A percentile compares a stretch with the other conserved stretches of the same genome.
These are phyloP conservation scores for Aethionema arabicum DNA, from an alignment of 345 rosid genomes.

Conservation along the genomic window DNA sequence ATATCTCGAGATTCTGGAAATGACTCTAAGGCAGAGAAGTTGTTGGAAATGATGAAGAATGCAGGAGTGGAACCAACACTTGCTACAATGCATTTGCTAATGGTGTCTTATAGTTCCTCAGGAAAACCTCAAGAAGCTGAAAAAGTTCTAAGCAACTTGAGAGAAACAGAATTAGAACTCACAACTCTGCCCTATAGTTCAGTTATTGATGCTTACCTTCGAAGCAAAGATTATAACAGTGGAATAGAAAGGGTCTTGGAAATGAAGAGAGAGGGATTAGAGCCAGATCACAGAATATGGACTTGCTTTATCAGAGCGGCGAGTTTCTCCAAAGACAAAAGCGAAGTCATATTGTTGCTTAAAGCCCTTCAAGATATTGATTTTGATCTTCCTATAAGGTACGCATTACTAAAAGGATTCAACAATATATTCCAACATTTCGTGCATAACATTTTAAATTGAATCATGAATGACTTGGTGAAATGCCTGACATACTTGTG, in stretches of 20 bases:
- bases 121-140: conserved; percentile 91
- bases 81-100: conserved; percentile 96
- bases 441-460: neutral
- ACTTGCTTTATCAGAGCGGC: conserved; percentile 93
- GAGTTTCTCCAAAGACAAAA: conserved; percentile 54
- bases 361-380: conserved; percentile 67
- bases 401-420: neutral
- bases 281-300: conserved; percentile 91
- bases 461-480: conserved; percentile 19
- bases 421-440: conserved; percentile 4
- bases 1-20: conserved; percentile 69
- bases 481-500: neutral
- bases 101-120: conserved; percentile 86
- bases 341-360: conserved; percentile 62
- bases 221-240: conserved; percentile 58
- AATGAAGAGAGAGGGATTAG: conserved; percentile 75
- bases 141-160: conserved; percentile 66
- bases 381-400: conserved; percentile 89
- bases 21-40: conserved; percentile 69
- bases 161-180: conserved; percentile 60
- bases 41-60: conserved; percentile 69
- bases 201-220: conserved; percentile 86
- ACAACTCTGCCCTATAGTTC: conserved; percentile 78
- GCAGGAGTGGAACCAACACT: conserved; percentile 74
- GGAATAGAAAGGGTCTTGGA: conserved; percentile 74